Base-by-base conservation (phyloP, 805 yeast genomes). In the Starmerella sirachaensis region DNA sequence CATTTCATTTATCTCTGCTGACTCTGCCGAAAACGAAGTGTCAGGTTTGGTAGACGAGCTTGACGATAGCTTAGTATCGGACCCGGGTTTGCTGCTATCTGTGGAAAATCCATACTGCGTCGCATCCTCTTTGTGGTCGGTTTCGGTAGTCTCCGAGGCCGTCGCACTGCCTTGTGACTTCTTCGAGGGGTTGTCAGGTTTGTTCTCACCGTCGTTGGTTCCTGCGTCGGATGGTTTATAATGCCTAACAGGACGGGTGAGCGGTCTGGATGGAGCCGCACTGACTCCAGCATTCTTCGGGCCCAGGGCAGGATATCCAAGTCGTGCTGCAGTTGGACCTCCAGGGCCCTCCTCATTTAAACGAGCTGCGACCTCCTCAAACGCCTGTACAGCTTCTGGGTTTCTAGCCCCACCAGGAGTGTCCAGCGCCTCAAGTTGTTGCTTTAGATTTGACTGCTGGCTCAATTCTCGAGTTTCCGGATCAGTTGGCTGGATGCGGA, bases 261-360 rank as follows among this genome's bases (percentile, higher is more conserved):
- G 20, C 6, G 40, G 43, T 20, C 27, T 31, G 17, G 13, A 33
- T 2, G 39, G 40, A n/a, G 31, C 24, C 10, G 28, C n/a, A 12
- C 39, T 30, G 23, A 13, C 31, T 4, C 7, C 13, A 11, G 14
- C 31, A 14, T 34, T 26, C 14, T 27, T 26, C 7, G 42, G 41
- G 10, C 38, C 38, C 3, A 44, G 29, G 2, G 33, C 38, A 3
- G 48, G 48, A 17, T 12, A 30, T 6, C 35, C 28, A 16, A 45
- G 35, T 10, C 18, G 19, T 10, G 23, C 27, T 3, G 49, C 35
- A 1, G 49, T 43, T 1, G 34, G 34, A 12, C 49, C 49, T 4
- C 40, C 43, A 1, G 45, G 48, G 11, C 49, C 49, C 27, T 45
- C 49, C 2, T 8, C 29, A 13, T 37, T 45, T 17, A 45, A 32